Conservation (phyloP, 2,329 filamentous ascomycete genomes). For the Monilinia laxa region DNA sequence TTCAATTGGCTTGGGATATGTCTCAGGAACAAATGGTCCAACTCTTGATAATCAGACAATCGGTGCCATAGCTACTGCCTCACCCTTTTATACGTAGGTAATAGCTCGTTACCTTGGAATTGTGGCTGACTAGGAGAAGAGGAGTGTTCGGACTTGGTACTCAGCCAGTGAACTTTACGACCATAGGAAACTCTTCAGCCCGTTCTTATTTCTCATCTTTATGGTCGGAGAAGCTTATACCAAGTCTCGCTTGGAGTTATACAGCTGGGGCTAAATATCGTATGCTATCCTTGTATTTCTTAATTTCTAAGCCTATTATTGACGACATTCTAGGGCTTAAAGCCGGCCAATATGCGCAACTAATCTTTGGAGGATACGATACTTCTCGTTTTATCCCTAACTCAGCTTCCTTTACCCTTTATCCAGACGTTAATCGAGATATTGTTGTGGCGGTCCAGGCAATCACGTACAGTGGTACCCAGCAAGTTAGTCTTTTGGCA, state of each 20-base stretch:
- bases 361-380: constrained; percentile 46
- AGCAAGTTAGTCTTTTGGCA: constrained; percentile 39
- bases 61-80: constrained; percentile 37
- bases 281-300: constrained; percentile 27
- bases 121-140: constrained; percentile 30
- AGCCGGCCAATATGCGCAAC: constrained; percentile 42
- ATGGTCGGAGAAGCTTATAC: constrained; percentile 41
- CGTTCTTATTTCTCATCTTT: constrained; percentile 43
- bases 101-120: not conserved
- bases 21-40: constrained; percentile 30
- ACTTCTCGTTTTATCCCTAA: constrained; percentile 43
- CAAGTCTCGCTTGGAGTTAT: constrained; percentile 51
- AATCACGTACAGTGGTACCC: constrained; percentile 42
- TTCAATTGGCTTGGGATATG: constrained; percentile 28
- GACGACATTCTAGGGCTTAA: constrained; percentile 23
- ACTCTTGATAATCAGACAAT: constrained; percentile 31
- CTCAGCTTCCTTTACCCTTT: constrained; percentile 43
- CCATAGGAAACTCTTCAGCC: constrained; percentile 42
- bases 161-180: constrained; percentile 44
- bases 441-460: constrained; percentile 44
- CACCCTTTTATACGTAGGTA: constrained; percentile 44
- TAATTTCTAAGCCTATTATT: not conserved
- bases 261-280: constrained; percentile 69
- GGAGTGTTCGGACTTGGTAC: constrained; percentile 44
- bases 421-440: constrained; percentile 43